Conservation (phyloP, 371 early-diverging fungal species). For the Umbelopsis sp. region DNA sequence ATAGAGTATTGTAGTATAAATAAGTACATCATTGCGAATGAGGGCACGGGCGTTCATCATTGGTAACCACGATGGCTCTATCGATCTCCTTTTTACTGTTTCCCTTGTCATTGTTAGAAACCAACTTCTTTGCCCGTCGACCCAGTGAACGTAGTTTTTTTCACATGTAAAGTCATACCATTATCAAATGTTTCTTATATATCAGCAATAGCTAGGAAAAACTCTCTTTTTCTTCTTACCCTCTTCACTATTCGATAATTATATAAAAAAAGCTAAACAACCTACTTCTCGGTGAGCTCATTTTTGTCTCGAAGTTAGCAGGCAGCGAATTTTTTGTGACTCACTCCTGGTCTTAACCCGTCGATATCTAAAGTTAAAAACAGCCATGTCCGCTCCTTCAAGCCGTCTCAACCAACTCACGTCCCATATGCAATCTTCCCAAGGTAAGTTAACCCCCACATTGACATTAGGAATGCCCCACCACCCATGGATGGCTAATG, state of each 20-base stretch:
- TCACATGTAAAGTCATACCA: conserved; percentile 3
- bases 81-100: too few species aligned
- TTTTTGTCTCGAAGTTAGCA: neutral
- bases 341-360: neutral
- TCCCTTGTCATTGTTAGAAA: neutral
- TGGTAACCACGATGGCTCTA: too few species aligned
- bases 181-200: conserved; percentile 11
- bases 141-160: neutral
- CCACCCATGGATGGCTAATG: neutral
- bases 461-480: neutral
- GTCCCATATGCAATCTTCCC: conserved; percentile 13
- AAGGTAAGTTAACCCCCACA: neutral
- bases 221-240: neutral
- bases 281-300: neutral
- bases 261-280: too few species aligned
- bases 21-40: too few species aligned
- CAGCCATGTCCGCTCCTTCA: conserved; percentile 15
- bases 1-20: neutral
- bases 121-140: neutral
- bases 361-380: neutral
- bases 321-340: neutral
- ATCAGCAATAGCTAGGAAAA: neutral
- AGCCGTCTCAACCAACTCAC: conserved; percentile 12
- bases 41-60: neutral
- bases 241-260: neutral